Percentiles rank a stretch among this genome's conserved stretches.
phyloP scores from a whole-genome alignment of 2,329 filamentous ascomycete species.

The Davidsoniella neocaledoniae region DNA sequence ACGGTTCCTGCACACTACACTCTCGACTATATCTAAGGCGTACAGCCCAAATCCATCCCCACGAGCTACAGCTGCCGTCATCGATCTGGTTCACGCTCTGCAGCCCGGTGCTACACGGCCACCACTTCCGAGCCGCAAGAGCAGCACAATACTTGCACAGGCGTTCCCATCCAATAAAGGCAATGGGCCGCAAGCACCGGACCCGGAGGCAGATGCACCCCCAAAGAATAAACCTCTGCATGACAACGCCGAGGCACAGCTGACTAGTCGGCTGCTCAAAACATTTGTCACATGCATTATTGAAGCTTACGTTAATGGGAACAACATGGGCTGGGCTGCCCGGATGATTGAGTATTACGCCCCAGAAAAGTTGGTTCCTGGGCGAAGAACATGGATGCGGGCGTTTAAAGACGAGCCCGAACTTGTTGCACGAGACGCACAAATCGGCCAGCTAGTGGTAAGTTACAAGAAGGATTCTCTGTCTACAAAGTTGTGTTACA shows the following conservation, averaged over 20 bases:
- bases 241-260: conserved; percentile 38
- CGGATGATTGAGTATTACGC: conserved; percentile 52
- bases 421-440: conserved; percentile 43
- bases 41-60: conserved; percentile 51
- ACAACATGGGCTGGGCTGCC: conserved; percentile 43
- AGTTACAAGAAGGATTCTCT: conserved; percentile 17
- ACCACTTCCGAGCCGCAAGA: conserved; percentile 39
- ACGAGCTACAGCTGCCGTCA: conserved; percentile 41
- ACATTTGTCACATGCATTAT: conserved; percentile 64
- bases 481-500: neutral
- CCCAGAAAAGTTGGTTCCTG: conserved; percentile 45
- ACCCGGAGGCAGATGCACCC: conserved; percentile 31
- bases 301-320: conserved; percentile 52
- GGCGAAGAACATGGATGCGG: conserved; percentile 42
- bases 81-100: conserved; percentile 54
- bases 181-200: conserved; percentile 31
- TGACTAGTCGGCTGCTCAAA: conserved; percentile 50
- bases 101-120: conserved; percentile 47
- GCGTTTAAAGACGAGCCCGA: conserved; percentile 47
- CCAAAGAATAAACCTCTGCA: conserved; percentile 26
- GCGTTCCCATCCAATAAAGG: conserved; percentile 5
- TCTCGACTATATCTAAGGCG: conserved; percentile 52
- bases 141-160: conserved; percentile 34
- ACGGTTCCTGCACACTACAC: conserved; percentile 59
- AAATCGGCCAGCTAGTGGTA: conserved; percentile 57